These are phyloP conservation scores for Delonix regia DNA, from an alignment of 306 rosid genomes.

Conservation along the genomic window DNA sequence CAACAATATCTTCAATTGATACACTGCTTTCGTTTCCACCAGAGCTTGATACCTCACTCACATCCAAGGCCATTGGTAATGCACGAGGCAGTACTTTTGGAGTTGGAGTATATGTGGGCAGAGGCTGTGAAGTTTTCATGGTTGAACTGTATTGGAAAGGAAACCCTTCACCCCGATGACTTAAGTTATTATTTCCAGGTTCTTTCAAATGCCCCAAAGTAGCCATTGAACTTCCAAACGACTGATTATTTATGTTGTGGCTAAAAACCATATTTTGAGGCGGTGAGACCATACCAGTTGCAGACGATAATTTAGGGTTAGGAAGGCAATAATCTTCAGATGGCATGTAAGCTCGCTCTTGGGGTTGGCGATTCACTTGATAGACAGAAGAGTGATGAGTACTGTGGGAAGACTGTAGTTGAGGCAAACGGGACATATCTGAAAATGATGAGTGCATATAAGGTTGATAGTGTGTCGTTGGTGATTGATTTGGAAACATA, in stretches of 20 bases:
- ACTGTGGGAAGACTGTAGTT: background rate
- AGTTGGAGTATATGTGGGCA: background rate
- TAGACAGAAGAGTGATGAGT: background rate
- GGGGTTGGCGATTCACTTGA: background rate
- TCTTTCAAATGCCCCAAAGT: constrained; percentile 33
- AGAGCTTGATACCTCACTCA: constrained; percentile 40
- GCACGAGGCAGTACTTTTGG: constrained; percentile 45
- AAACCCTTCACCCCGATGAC: constrained; percentile 29
- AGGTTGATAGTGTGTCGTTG: background rate
- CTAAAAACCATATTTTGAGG: background rate
- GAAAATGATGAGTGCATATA: background rate
- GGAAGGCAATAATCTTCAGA: background rate
- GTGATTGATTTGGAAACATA: background rate
- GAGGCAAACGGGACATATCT: background rate
- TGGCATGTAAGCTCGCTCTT: background rate
- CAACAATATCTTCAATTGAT: constrained; percentile 43
- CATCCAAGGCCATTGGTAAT: constrained; percentile 49
- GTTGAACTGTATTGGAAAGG: background rate
- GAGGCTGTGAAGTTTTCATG: background rate
- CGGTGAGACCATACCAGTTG: background rate
- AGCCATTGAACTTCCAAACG: constrained; percentile 16
- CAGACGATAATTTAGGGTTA: background rate
- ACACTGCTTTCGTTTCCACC: constrained; percentile 33
- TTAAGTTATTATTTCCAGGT: constrained; percentile 16
- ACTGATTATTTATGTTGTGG: constrained; percentile 11